Evolutionary conservation across 2,329 filamentous ascomycete genomes (phyloP).

Genomic region (Trichoderma sp.): DNA sequence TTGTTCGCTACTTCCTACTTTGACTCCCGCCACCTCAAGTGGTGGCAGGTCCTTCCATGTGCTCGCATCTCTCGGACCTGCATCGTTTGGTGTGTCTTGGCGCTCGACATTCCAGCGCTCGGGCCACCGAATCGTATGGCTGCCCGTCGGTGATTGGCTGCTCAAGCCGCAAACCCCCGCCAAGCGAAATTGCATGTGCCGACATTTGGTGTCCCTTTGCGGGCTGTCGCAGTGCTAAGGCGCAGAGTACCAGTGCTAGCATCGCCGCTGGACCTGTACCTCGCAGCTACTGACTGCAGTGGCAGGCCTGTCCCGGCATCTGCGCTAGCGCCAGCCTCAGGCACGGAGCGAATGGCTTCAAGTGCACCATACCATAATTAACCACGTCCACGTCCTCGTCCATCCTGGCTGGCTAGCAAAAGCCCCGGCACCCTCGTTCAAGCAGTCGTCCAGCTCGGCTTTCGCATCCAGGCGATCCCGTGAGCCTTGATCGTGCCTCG

Average conservation of each 20-base stretch:
- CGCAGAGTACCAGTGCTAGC: not conserved
- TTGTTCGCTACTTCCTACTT: not conserved
- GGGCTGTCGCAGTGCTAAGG: not conserved
- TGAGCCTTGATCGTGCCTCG: not conserved
- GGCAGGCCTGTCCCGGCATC: conserved; percentile 18
- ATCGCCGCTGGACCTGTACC: too few species aligned
- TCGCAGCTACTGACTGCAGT: not conserved
- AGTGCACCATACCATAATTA: conserved; percentile 14
- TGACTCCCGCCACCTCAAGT: not conserved
- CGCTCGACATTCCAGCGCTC: conserved; percentile 9
- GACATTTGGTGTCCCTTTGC: conserved; percentile 7
- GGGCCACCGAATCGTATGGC: conserved; percentile 13
- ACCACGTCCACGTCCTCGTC: conserved; percentile 2
- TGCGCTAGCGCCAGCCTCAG: conserved; percentile 12
- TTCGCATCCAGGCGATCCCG: conserved; percentile 14
- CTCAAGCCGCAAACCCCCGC: not conserved
- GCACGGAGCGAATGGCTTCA: conserved; percentile 5
- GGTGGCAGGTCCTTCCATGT: too few species aligned
- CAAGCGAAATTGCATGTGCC: conserved; percentile 27
- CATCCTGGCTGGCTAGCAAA: conserved; percentile 3
- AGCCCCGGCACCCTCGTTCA: conserved; percentile 19
- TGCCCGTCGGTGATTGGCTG: conserved; percentile 2
- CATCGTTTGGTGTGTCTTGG: conserved; percentile 19
- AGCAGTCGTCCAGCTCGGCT: conserved; percentile 21
- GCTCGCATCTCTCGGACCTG: conserved; percentile 6